Evolutionary conservation across 805 yeast species (phyloP), one percentile per base, ranked within the genome.

Genomic region (Pichia thaimueangensis): DNA sequence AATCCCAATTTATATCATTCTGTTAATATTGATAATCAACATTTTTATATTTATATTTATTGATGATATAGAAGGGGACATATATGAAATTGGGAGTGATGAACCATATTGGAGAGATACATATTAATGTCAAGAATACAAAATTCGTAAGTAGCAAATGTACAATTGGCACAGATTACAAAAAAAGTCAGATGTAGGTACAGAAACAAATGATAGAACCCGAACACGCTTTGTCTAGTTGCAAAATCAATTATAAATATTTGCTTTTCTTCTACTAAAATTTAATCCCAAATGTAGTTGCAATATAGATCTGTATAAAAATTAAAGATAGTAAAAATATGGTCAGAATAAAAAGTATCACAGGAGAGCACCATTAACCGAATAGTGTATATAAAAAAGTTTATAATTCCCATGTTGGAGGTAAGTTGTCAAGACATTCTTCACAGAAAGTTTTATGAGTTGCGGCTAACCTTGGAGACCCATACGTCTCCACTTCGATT

Each of bases 361-460:
- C n/a, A n/a, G n/a, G n/a, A n/a, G n/a, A n/a, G n/a, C n/a, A n/a
- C n/a, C n/a, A n/a, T n/a, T n/a, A n/a, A n/a, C n/a, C n/a, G n/a
- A n/a, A n/a, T n/a, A n/a, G n/a, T n/a, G n/a, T n/a, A n/a, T n/a
- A n/a, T n/a, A n/a, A n/a, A n/a, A n/a, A n/a, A n/a, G n/a, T n/a
- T n/a, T n/a, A n/a, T n/a, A n/a, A n/a, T 37, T 58, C 63, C 63
- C 64, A 58, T 2, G 61, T 52, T 28, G 56, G 53, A 11, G 57
- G 52, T 22, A 48, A 28, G 32, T 55, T 52, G 25, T 59, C 63
- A 11, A 54, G 30, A 35, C 65, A 61, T 28, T 55, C 59, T 32
- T 54, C 55, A 15, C 58, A 47, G 17, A 55, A 42, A 2, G 53
- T 47, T 25, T 45, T 46, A 10, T 35, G 41, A 10, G 23, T 23